Evolutionary conservation across 1,139 yeast genomes (phyloP).

Genomic region (Yamadazyma pseudoaaseri): DNA sequence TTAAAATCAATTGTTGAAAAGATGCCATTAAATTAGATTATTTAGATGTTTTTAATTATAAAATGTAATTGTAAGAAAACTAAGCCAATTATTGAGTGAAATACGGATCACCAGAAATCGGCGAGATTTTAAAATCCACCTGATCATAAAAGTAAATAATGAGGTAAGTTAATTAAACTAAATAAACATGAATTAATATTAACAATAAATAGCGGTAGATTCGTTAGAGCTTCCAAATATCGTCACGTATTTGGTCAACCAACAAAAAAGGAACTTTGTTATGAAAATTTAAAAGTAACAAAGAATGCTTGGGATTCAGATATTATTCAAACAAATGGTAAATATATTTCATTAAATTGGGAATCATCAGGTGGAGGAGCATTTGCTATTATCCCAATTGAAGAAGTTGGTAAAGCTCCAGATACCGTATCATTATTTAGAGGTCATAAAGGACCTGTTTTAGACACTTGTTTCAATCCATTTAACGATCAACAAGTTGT

Average conservation of each 20-base stretch:
- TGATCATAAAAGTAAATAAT: not conserved
- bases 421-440: slow-evolving; percentile 90
- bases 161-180: slow-evolving; percentile 1
- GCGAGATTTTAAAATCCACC: not conserved
- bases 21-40: slow-evolving; percentile 20
- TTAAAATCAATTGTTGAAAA: slow-evolving; percentile 56
- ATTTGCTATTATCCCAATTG: slow-evolving; percentile 84
- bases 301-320: slow-evolving; percentile 97
- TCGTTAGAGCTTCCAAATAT: slow-evolving; percentile 93
- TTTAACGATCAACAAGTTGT: slow-evolving; percentile 75
- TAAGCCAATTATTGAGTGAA: too few species aligned
- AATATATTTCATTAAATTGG: slow-evolving; percentile 86
- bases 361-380: slow-evolving; percentile 97
- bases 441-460: slow-evolving; percentile 93
- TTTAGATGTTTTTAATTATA: too few species aligned
- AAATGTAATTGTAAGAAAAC: too few species aligned
- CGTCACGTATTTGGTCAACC: slow-evolving; percentile 96
- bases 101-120: too few species aligned
- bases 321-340: slow-evolving; percentile 74
- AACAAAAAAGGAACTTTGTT: slow-evolving; percentile 81
- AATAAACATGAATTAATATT: too few species aligned
- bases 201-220: slow-evolving; percentile 61
- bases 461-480: slow-evolving; percentile 94
- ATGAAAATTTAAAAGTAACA: slow-evolving; percentile 82
- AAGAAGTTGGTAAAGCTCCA: slow-evolving; percentile 90